Conservation (phyloP, 2,329 filamentous ascomycete genomes). For the Biscogniauxia sp. region DNA sequence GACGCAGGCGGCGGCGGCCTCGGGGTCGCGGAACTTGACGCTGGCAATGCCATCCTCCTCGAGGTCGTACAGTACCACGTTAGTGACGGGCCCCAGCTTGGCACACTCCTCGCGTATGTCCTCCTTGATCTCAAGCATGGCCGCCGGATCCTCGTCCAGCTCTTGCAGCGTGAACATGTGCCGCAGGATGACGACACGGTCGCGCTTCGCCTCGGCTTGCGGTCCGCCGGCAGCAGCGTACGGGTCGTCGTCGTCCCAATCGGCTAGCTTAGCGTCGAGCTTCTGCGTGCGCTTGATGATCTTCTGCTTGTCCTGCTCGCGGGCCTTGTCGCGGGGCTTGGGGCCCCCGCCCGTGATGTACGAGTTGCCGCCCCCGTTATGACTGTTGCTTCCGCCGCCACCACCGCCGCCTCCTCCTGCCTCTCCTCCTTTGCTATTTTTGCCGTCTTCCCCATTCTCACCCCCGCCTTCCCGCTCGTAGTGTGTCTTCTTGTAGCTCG, state of each 20-base stretch:
- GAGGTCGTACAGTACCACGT: constrained; percentile 84
- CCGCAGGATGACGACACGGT: constrained; percentile 82
- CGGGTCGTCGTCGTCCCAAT: constrained; percentile 91
- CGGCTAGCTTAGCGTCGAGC: constrained; percentile 84
- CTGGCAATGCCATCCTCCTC: constrained; percentile 83
- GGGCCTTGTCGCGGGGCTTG: constrained; percentile 44
- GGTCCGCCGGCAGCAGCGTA: constrained; percentile 37
- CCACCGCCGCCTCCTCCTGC: constrained; percentile 16
- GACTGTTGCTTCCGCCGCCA: constrained; percentile 10
- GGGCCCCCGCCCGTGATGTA: constrained; percentile 16
- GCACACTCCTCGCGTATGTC: constrained; percentile 88
- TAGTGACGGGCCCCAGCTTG: constrained; percentile 84
- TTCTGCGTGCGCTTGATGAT: constrained; percentile 90
- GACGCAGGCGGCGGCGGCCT: constrained; percentile 71
- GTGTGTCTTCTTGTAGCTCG: constrained; percentile 85
- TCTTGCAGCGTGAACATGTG: constrained; percentile 91
- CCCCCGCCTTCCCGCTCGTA: constrained; percentile 48
- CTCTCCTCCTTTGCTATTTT: constrained; percentile 12
- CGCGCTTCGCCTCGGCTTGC: constrained; percentile 53
- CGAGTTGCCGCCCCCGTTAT: constrained; percentile 4
- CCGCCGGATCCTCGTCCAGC: constrained; percentile 79
- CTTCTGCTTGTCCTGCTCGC: constrained; percentile 76
- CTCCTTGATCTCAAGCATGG: constrained; percentile 87
- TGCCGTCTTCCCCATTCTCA: constrained; percentile 7
- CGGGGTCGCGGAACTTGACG: constrained; percentile 73